Evolutionary conservation across 2,329 filamentous ascomycete species (phyloP).

Genomic region (Sclerotinia nivalis): DNA sequence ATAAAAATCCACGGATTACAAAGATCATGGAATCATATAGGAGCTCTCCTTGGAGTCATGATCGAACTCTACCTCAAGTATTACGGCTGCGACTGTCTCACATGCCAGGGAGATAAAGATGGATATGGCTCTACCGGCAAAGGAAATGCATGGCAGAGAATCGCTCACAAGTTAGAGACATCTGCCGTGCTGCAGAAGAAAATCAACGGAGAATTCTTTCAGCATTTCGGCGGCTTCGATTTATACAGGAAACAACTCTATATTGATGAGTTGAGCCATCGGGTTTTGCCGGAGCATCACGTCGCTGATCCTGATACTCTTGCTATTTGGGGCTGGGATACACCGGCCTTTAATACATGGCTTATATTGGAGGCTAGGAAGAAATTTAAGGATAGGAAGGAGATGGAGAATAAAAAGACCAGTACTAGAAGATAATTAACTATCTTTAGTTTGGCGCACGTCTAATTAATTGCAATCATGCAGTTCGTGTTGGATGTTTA

Average conservation of each 20-base stretch:
- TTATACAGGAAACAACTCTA: too few relatives aligned
- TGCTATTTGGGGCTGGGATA: not conserved
- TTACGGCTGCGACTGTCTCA: not conserved
- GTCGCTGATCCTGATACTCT: not conserved
- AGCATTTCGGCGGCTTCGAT: too few relatives aligned
- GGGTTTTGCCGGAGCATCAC: not conserved
- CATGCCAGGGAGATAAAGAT: too few relatives aligned
- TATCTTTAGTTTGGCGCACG: not conserved
- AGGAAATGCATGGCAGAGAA: not conserved
- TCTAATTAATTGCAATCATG: not conserved
- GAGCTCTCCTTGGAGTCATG: not conserved
- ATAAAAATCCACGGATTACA: too few relatives aligned
- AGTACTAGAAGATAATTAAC: not conserved
- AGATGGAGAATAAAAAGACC: not conserved
- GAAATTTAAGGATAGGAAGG: not conserved
- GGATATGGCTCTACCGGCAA: too few relatives aligned
- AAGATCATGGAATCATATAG: not conserved
- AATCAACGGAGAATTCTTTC: too few relatives aligned
- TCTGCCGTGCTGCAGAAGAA: not conserved
- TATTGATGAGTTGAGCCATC: not conserved
- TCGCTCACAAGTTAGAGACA: not conserved
- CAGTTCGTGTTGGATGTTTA: not conserved
- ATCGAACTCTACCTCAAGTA: not conserved
- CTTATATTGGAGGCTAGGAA: too few relatives aligned
- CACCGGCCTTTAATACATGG: too few relatives aligned